Percentiles rank a stretch among this genome's conserved stretches.
Conservation (phyloP, 2,329 filamentous ascomycete genomes). For the Calonectria pseudoturangicola region DNA sequence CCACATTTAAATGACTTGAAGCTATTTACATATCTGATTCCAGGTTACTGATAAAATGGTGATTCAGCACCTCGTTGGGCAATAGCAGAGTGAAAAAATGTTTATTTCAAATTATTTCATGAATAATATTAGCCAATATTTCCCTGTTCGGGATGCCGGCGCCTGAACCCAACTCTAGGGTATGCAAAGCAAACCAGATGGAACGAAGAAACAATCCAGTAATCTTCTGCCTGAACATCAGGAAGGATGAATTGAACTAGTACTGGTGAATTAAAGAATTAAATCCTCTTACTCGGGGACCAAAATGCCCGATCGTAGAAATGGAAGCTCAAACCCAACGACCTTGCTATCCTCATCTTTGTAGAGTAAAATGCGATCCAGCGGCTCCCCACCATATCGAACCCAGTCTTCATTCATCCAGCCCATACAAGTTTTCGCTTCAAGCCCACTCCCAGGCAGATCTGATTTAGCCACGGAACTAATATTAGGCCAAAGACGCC, state of each 20-base stretch:
- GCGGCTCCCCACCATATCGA: slow-evolving; percentile 58
- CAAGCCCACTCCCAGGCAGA: slow-evolving; percentile 52
- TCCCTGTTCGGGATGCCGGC: not conserved
- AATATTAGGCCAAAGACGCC: slow-evolving; percentile 56
- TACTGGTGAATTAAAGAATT: not conserved
- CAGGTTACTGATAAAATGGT: not conserved
- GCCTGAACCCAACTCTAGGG: no score
- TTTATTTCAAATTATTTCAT: not conserved
- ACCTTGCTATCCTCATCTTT: slow-evolving; percentile 51
- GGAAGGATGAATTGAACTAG: not conserved
- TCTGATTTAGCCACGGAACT: slow-evolving; percentile 46
- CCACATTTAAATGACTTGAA: slow-evolving; percentile 30
- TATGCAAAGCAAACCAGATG: no score
- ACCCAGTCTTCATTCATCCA: slow-evolving; percentile 61
- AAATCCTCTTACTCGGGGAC: not conserved
- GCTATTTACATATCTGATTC: not conserved
- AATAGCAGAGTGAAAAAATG: not conserved
- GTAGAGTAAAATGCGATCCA: slow-evolving; percentile 59
- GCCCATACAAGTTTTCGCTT: slow-evolving; percentile 52
- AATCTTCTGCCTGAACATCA: not conserved
- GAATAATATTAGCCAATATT: not conserved
- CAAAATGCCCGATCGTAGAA: slow-evolving; percentile 34
- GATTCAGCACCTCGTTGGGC: not conserved
- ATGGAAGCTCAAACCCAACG: slow-evolving; percentile 58
- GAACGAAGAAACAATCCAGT: no score